Conservation (phyloP, 1,284 basidiomycete species). For the Vanrija sp. region DNA sequence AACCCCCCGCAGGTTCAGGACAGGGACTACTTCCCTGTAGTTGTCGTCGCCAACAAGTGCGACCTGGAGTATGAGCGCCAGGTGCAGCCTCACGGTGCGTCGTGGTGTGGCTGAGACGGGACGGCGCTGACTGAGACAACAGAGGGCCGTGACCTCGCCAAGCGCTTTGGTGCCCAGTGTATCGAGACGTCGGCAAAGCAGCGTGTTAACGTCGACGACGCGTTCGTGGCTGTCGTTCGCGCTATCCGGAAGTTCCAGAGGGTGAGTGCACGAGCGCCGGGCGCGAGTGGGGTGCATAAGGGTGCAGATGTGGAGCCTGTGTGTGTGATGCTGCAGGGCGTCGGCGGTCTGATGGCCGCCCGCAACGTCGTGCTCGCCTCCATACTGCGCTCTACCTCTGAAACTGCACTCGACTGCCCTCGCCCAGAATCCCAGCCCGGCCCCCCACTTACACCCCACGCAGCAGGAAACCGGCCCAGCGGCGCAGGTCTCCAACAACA, state of each 20-base stretch:
- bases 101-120: background rate
- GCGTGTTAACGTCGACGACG: constrained; percentile 97
- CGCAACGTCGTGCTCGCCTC: too few relatives aligned
- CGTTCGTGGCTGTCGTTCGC: constrained; percentile 93
- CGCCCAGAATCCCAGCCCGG: background rate
- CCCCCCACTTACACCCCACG: background rate
- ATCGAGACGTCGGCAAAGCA: constrained; percentile 99
- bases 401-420: background rate
- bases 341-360: too few relatives aligned
- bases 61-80: constrained; percentile 97
- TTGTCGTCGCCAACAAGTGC: constrained; percentile 98
- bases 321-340: too few relatives aligned
- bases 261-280: constrained; percentile 49
- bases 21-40: constrained; percentile 95
- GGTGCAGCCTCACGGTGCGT: constrained; percentile 88
- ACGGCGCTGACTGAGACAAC: constrained; percentile 6
- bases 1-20: constrained; percentile 66
- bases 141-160: constrained; percentile 98
- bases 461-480: constrained; percentile 41
- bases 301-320: background rate
- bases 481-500: constrained; percentile 30
- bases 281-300: background rate
- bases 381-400: too few relatives aligned
- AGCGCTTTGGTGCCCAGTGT: constrained; percentile 94
- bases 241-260: constrained; percentile 97